Evolutionary conservation across 768 basidiomycete genomes (phyloP), one percentile per base, ranked within the genome.

Genomic region (Lactifluus subvellereus): DNA sequence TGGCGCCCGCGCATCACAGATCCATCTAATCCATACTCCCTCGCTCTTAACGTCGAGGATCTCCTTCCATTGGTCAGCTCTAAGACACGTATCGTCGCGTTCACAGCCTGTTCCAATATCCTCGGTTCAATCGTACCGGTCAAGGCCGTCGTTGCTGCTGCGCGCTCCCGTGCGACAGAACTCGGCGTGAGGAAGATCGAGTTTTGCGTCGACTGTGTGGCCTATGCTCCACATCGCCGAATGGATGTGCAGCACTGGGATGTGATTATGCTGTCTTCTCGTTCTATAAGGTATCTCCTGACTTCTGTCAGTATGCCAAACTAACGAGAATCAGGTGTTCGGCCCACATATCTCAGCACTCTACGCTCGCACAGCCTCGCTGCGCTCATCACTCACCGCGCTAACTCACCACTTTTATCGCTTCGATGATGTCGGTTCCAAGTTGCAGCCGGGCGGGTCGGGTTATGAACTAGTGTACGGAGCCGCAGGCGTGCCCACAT

Each of bases 241-340:
- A 83, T 91, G 35, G 84, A 91, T 67, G 89, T 89, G 16, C 81
- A 78, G 61, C 83, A 80, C 53, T 91, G 89, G 90, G 88, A 89
- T 57, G 78, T 89, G 88, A 93, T 66, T 90, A 83, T 69, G 81
- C 79, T 53, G 82, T 83, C 55, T 85, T 89, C 71, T 83, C 88
- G 0, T 80, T 85, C 68, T 91, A 91, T 77, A 92, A 91, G 82
- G 89, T 86, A 10, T 49, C 13, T 38, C 6, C 18, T n/a, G 55
- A 4, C 27, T 62, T 22, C 27, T 27, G 27, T 22, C 6, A 27
- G 6, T 5, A 35, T 9, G 27, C 14, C 22, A 22, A 35, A 54
- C 40, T 18, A 8, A 51, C 57, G 2, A 7, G 35, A 10, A 37
- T 37, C 2, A 91, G 89, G 78, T 91, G 1, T 91, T 90, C 62